A percentile compares a stretch with the other conserved stretches of the same genome.
phyloP scores from a whole-genome alignment of 192 early-diverging fungal genomes.

The Rhizophlyctis rosea region DNA sequence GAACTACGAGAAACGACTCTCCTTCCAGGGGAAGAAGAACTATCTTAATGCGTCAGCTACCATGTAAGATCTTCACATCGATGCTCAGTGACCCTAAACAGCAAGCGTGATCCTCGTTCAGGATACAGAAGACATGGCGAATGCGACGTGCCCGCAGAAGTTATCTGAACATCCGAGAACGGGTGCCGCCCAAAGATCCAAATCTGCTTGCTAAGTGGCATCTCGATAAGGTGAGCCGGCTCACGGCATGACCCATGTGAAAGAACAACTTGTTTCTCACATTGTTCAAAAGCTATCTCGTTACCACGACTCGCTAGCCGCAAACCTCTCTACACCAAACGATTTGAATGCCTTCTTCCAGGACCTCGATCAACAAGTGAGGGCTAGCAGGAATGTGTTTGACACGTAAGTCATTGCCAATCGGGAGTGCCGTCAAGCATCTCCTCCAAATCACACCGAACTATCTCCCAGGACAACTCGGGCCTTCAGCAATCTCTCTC shows the following conservation, averaged over 20 bases:
- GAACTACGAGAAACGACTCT: constrained; percentile 19
- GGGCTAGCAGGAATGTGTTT: neutral
- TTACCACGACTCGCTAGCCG: neutral
- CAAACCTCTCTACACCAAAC: neutral
- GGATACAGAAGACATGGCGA: constrained; percentile 23
- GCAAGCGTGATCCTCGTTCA: too few relatives aligned
- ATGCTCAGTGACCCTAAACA: too few relatives aligned
- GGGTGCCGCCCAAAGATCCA: constrained; percentile 2
- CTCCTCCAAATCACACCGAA: neutral
- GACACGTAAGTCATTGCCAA: neutral
- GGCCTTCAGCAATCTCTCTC: neutral
- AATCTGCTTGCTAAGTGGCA: constrained; percentile 16
- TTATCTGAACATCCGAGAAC: neutral
- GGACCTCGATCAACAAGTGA: neutral
- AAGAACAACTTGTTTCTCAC: neutral
- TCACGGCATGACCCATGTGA: too few relatives aligned
- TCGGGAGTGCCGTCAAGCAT: neutral
- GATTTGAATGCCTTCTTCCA: neutral
- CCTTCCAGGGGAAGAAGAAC: constrained; percentile 10
- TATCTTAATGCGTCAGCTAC: constrained; percentile 1
- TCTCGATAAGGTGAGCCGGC: constrained; percentile 14
- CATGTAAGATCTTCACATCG: neutral
- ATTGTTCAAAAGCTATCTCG: neutral
- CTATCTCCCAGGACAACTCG: neutral
- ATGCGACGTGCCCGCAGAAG: neutral